Percentiles rank a stretch among this genome's conserved stretches.
phyloP scores from a whole-genome alignment of 1,284 basidiomycete species.

The Malassezia globosa region DNA sequence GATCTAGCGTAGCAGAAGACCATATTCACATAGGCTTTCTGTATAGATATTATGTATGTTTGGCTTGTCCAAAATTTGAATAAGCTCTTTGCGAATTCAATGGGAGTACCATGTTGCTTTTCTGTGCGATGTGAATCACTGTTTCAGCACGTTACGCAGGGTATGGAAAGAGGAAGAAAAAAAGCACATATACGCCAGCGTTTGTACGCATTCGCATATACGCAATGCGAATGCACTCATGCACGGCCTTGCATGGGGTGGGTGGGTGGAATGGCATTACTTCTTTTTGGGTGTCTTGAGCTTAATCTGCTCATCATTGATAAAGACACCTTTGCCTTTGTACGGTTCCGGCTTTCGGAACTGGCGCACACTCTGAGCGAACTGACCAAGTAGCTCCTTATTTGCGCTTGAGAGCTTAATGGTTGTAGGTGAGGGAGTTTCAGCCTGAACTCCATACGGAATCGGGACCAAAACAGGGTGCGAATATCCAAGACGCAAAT shows the following conservation, averaged over 20 bases:
- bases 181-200: slow-evolving; percentile 1
- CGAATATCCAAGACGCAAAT: slow-evolving; percentile 62
- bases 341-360: slow-evolving; percentile 90
- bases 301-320: slow-evolving; percentile 74
- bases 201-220: not conserved
- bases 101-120: no score
- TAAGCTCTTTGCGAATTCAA: no score
- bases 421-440: slow-evolving; percentile 50
- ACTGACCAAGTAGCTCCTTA: slow-evolving; percentile 62
- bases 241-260: no score
- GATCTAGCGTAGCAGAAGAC: no score
- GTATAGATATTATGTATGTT: no score
- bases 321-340: slow-evolving; percentile 76
- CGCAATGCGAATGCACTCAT: not conserved
- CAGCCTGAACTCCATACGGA: slow-evolving; percentile 49
- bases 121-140: no score
- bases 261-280: slow-evolving; percentile 52
- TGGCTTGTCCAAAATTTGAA: no score
- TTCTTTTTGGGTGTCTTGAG: slow-evolving; percentile 92
- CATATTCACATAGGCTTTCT: no score
- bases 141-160: no score
- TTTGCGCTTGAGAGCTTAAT: slow-evolving; percentile 52
- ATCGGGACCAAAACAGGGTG: slow-evolving; percentile 75
- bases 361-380: slow-evolving; percentile 71
- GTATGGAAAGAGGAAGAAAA: not conserved